Evolutionary conservation across 495 filamentous ascomycete genomes (phyloP).

Genomic region (Rusavskia elegans): DNA sequence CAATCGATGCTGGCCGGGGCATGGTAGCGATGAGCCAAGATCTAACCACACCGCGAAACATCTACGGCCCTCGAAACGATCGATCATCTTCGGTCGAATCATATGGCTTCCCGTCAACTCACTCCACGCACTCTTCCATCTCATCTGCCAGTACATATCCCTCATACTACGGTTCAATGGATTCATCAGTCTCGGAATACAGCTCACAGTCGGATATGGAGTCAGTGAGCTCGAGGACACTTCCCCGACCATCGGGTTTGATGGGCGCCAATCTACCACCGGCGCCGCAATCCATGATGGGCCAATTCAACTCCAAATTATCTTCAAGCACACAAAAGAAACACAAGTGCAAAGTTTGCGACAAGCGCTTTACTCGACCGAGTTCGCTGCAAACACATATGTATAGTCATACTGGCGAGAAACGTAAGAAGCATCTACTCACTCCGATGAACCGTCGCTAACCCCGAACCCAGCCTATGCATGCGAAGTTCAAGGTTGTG

Average conservation of each 20-base stretch:
- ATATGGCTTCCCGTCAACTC: conserved; percentile 81
- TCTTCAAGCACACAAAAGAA: conserved; percentile 96
- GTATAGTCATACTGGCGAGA: conserved; percentile 98
- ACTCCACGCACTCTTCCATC: conserved; percentile 89
- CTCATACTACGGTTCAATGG: conserved; percentile 61
- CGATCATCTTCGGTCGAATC: conserved; percentile 62
- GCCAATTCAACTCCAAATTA: conserved; percentile 94
- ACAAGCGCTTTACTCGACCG: conserved; percentile 93
- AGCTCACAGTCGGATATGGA: conserved; percentile 80
- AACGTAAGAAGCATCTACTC: conserved; percentile 54
- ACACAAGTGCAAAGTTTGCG: conserved; percentile 99
- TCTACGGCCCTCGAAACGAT: conserved; percentile 55
- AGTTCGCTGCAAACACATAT: conserved; percentile 97
- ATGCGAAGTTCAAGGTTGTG: conserved; percentile 90
- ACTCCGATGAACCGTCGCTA: conserved; percentile 15
- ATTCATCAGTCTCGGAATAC: conserved; percentile 84
- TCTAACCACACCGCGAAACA: conserved; percentile 65
- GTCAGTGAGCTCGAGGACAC: conserved; percentile 56
- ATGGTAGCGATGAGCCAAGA: conserved; percentile 93
- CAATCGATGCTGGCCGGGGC: conserved; percentile 74
- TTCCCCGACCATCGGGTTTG: conserved; percentile 62
- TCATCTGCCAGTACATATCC: conserved; percentile 60
- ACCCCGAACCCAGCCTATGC: conserved; percentile 53
- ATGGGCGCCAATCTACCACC: conserved; percentile 53
- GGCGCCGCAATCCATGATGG: conserved; percentile 95